These are phyloP conservation scores for Silene conica DNA, from an alignment of 148 eudicot species.

Conservation along the genomic window DNA sequence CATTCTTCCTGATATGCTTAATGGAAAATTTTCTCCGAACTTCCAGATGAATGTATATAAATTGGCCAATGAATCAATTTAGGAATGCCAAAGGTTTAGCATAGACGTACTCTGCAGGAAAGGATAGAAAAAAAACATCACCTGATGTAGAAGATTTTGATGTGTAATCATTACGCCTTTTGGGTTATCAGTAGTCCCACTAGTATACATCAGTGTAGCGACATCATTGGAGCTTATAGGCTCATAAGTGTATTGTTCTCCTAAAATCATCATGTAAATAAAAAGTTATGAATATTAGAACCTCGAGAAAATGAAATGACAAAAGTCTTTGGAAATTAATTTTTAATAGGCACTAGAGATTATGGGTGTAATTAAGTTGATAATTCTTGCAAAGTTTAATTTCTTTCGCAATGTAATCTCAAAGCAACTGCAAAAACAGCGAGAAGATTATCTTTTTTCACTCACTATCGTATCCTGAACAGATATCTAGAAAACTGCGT, in stretches of 20 bases:
- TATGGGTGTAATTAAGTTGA: not conserved
- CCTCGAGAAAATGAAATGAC: not conserved
- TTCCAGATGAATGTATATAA: no score
- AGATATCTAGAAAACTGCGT: no score
- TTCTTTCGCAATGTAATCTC: not conserved
- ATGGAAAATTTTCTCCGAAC: no score
- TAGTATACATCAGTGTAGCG: slow-evolving; percentile 88
- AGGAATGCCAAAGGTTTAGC: no score
- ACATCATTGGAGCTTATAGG: slow-evolving; percentile 72
- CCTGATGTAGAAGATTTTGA: slow-evolving; percentile 92
- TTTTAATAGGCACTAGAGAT: no score
- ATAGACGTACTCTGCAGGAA: not conserved
- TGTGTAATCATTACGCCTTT: slow-evolving; percentile 98
- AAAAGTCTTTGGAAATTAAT: no score
- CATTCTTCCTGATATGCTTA: no score
- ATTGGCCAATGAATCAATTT: no score
- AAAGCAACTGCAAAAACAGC: not conserved
- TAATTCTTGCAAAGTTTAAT: not conserved
- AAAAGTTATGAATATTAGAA: not conserved
- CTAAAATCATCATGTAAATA: slow-evolving; percentile 38
- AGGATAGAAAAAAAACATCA: slow-evolving; percentile 7
- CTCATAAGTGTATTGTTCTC: slow-evolving; percentile 54
- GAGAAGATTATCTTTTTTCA: not conserved
- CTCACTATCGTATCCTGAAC: not conserved
- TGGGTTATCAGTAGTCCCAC: slow-evolving; percentile 95